phyloP scores from a whole-genome alignment of 1,284 basidiomycete species.

The Marasmius oreades region DNA sequence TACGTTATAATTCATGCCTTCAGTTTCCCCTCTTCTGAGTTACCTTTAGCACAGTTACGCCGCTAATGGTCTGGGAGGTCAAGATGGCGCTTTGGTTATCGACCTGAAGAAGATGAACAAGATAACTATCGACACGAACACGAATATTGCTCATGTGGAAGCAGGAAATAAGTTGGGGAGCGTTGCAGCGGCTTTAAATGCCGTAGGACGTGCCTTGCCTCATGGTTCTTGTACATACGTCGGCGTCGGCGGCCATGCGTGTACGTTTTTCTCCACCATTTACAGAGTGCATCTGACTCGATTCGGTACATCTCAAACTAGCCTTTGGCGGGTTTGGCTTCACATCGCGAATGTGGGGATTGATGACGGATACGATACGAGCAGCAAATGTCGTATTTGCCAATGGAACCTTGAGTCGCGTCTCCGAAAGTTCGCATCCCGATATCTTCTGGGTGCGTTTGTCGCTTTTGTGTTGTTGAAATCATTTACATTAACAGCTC shows the following conservation, averaged over 20 bases:
- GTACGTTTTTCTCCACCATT: conserved; percentile 16
- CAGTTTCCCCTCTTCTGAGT: neutral
- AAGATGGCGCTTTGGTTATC: conserved; percentile 38
- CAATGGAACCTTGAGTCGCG: conserved; percentile 28
- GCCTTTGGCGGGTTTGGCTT: conserved; percentile 30
- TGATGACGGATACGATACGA: conserved; percentile 28
- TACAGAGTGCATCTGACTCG: neutral
- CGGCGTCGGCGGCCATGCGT: conserved; percentile 40
- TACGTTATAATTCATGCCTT: neutral
- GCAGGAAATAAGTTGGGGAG: conserved; percentile 43
- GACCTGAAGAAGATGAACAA: conserved; percentile 38
- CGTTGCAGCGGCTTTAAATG: conserved; percentile 35
- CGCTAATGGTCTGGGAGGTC: conserved; percentile 41
- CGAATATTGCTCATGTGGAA: conserved; percentile 34
- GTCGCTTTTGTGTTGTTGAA: neutral
- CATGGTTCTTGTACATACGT: conserved; percentile 35
- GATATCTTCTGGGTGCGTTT: conserved; percentile 31
- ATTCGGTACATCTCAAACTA: neutral
- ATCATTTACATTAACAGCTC: neutral
- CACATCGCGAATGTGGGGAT: conserved; percentile 27
- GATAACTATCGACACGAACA: conserved; percentile 29
- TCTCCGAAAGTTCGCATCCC: conserved; percentile 22
- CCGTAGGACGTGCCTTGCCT: conserved; percentile 29
- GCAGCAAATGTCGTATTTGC: conserved; percentile 30
- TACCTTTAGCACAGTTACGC: conserved; percentile 38